A percentile compares a stretch with the other conserved stretches of the same genome.
Conservation (phyloP, 2,329 filamentous ascomycete species). For the Penicillium sp. region DNA sequence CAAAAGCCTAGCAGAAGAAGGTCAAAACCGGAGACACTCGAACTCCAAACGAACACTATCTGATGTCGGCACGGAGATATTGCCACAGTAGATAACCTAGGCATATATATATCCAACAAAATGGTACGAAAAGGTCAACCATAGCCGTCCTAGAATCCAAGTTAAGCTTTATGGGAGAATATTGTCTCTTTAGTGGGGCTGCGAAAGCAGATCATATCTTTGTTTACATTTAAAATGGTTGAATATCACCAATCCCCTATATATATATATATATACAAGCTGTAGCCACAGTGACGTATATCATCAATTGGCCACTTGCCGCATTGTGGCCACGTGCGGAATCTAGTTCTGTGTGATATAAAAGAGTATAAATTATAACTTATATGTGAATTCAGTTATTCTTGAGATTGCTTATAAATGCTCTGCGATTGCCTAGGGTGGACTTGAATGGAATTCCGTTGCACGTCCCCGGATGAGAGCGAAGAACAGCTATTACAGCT, state of each 20-base stretch:
- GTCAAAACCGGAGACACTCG: neutral
- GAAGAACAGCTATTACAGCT: neutral
- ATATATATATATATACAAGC: neutral
- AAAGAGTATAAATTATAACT: neutral
- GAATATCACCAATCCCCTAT: neutral
- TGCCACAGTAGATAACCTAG: neutral
- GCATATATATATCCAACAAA: neutral
- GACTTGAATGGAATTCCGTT: neutral
- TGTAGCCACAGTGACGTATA: constrained; percentile 7
- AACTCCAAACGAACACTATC: neutral
- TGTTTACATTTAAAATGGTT: too few species aligned
- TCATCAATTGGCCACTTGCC: constrained; percentile 7
- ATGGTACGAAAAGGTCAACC: neutral
- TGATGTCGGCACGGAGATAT: neutral
- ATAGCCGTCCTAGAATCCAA: neutral
- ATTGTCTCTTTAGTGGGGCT: neutral
- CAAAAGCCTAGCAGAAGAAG: neutral
- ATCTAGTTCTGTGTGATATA: neutral
- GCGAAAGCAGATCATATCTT: neutral
- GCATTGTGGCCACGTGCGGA: neutral
- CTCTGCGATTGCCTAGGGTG: too few species aligned
- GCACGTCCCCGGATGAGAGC: neutral
- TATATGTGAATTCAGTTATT: too few species aligned
- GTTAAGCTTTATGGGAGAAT: neutral
- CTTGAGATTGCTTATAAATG: too few species aligned